phyloP scores from a whole-genome alignment of 2,329 filamentous ascomycete species.

The Ophiostoma sp. region DNA sequence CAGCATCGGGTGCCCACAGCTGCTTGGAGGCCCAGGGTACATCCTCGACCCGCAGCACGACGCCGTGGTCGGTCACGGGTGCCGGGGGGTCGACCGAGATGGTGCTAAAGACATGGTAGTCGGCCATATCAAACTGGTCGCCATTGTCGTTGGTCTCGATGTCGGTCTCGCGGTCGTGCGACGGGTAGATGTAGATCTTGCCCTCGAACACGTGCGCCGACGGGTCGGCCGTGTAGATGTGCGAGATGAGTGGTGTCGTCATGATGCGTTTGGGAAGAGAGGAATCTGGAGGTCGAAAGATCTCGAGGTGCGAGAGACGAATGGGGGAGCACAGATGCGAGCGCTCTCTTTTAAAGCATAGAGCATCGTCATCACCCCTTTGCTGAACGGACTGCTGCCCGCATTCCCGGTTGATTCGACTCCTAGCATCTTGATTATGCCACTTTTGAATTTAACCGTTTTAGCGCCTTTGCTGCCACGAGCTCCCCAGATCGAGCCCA shows the following conservation, averaged over 20 bases:
- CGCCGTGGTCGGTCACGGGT: conserved; percentile 65
- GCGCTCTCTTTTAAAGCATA: neutral
- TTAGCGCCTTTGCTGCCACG: neutral
- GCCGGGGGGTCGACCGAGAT: conserved; percentile 47
- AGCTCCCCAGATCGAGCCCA: conserved; percentile 2
- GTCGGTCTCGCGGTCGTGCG: conserved; percentile 70
- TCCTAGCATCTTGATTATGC: conserved; percentile 3
- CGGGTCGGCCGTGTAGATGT: conserved; percentile 73
- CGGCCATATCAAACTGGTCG: conserved; percentile 77
- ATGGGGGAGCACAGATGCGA: neutral
- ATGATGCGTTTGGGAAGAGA: conserved; percentile 18
- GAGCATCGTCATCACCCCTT: neutral
- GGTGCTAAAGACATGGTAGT: conserved; percentile 72
- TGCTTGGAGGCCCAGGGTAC: conserved; percentile 74
- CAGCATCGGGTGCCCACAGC: conserved; percentile 75
- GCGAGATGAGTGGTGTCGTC: conserved; percentile 60
- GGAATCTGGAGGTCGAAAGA: neutral
- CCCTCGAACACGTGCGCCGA: conserved; percentile 74
- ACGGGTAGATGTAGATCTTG: conserved; percentile 73
- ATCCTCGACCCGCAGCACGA: conserved; percentile 58
- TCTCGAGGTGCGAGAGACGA: neutral
- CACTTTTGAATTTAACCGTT: conserved; percentile 8
- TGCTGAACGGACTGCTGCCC: neutral
- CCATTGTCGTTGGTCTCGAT: conserved; percentile 77
- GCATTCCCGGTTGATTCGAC: neutral